These are phyloP conservation scores for Wickerhamomyces alni DNA, from an alignment of 805 yeast species.

Conservation along the genomic window DNA sequence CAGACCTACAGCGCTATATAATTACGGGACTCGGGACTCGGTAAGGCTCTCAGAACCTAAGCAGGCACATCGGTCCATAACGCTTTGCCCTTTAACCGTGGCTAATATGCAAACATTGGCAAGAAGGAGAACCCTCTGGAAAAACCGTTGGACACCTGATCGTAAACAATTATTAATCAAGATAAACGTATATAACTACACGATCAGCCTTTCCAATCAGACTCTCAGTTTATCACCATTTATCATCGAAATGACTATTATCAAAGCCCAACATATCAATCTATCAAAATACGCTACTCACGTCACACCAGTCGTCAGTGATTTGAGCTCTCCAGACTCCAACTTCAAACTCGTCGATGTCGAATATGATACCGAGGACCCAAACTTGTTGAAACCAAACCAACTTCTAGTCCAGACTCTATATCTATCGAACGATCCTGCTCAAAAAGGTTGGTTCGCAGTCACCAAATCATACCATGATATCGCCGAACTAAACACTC, in stretches of 20 bases:
- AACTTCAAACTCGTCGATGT: constrained; percentile 24
- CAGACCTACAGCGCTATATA: no score
- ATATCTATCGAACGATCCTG: constrained; percentile 54
- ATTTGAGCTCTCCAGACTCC: constrained; percentile 19
- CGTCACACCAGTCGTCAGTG: constrained; percentile 21
- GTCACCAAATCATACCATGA: constrained; percentile 25
- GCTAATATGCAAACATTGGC: no score
- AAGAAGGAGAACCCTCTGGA: background rate
- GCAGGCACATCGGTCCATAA: no score
- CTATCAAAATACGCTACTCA: constrained; percentile 23
- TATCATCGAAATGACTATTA: constrained; percentile 3
- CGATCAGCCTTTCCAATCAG: no score
- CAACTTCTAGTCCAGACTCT: constrained; percentile 40
- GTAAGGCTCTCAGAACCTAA: no score
- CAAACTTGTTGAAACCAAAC: constrained; percentile 27
- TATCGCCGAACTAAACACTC: constrained; percentile 32
- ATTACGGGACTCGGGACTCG: no score
- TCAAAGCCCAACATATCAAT: constrained; percentile 27
- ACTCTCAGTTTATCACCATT: no score
- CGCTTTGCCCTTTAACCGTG: no score
- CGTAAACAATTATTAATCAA: background rate
- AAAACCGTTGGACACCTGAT: no score
- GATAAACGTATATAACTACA: no score
- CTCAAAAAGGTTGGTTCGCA: constrained; percentile 53
- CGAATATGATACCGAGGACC: constrained; percentile 16